Evolutionary conservation across 176 grass and related monocot species (phyloP), one percentile per base, ranked within the genome.

Genomic region (Stipa capillata): DNA sequence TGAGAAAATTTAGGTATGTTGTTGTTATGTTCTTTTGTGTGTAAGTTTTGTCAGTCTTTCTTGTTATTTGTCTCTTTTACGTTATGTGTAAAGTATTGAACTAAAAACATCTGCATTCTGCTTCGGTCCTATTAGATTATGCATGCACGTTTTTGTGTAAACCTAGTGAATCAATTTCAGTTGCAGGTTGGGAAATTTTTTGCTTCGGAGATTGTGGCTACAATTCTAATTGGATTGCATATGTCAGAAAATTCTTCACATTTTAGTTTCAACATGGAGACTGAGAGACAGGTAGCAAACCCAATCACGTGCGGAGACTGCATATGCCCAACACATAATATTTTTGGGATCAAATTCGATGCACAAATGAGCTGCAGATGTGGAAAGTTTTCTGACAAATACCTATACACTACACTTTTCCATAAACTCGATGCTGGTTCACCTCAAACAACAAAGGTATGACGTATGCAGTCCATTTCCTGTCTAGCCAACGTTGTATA

Each of bases 401-500:
- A 67, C 24, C 15, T 54, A 20, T 51, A 52, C 39, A 67, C 62
- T 34, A 6, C 76, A 37, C 32, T 79, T 65, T 37, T 79, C 76
- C 60, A 79, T 51, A 65, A 49, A 65, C 57, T 65, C 37, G 14
- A 65, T 79, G 57, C 20, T 1, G 8, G 76, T 65, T 79, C 76
- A 65, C 59, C 76, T 79, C 43, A 79, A 79, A 37, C 44, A 79
- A 24, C 44, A 51, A 79, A 79, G 76, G 76, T 79, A 23, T 67
- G 44, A 24, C 15, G 8, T 50, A 66, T 28, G 36, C 35, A 53
- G 50, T 24, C 49, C 2, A 55, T 67, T 14, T 66, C 63, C 32
- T 66, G n/a, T 25, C 34, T 55, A 42, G 5, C 48, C 49, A 68
- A 69, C 8, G 16, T 51, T 79, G 20, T 14, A 68, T 32, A 32